Percentiles rank a stretch among this genome's conserved stretches.
phyloP scores from a whole-genome alignment of 345 rosid species.

The Bruguiera parviflora region DNA sequence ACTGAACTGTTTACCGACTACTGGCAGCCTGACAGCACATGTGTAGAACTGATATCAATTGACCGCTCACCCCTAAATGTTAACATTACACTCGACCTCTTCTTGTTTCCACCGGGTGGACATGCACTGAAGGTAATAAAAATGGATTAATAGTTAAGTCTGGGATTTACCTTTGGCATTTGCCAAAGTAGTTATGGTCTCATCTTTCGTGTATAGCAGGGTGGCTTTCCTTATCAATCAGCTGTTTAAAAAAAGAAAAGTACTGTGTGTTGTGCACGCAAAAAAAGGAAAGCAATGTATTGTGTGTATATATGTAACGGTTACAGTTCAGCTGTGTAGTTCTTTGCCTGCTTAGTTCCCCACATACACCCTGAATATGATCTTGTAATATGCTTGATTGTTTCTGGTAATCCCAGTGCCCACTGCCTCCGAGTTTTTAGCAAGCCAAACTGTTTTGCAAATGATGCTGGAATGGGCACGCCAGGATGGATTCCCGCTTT shows the following conservation, averaged over 20 bases:
- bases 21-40: slow-evolving; percentile 64
- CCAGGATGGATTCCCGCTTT: not conserved
- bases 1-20: slow-evolving; percentile 44
- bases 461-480: not conserved
- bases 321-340: slow-evolving; percentile 17
- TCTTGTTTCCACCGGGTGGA: slow-evolving; percentile 32
- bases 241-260: slow-evolving; percentile 25
- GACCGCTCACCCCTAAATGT: slow-evolving; percentile 58
- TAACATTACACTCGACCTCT: slow-evolving; percentile 47
- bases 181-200: slow-evolving; percentile 28
- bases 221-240: slow-evolving; percentile 27
- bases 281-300: slow-evolving; percentile 31
- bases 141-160: slow-evolving; percentile 25
- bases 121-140: slow-evolving; percentile 38
- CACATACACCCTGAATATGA: slow-evolving; percentile 11
- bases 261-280: slow-evolving; percentile 17
- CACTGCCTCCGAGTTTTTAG: not conserved
- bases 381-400: slow-evolving; percentile 5
- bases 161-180: slow-evolving; percentile 30
- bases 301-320: slow-evolving; percentile 34
- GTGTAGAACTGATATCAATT: slow-evolving; percentile 67
- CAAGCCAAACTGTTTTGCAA: not conserved
- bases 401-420: not conserved
- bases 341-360: slow-evolving; percentile 1
- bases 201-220: slow-evolving; percentile 11